Evolutionary conservation across 331 rosid genomes (phyloP), one percentile per base, ranked within the genome.

Genomic region (Rhamnella rubrinervis): DNA sequence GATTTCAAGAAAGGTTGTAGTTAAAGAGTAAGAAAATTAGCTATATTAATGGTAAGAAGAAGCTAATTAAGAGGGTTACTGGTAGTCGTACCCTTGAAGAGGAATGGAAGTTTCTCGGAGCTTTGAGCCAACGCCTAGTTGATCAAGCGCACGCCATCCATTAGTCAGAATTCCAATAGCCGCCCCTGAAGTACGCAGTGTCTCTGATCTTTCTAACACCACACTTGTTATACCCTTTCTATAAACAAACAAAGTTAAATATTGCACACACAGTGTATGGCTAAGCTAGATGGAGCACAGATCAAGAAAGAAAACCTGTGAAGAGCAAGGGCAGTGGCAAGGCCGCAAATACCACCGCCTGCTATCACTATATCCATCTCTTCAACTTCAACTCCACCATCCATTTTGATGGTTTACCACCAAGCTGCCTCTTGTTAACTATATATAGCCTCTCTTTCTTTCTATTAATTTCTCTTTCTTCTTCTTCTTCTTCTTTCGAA

Each of bases 131-230:
- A 88, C 61, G 17, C 87, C 91, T 56, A 88, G 87, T 31, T 82
- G 83, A 68, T 84, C 83, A 68, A 85, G 91, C 7, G 85, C 89
- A 47, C 77, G 70, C 95, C 95, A 88, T 0, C 89, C 95, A 68
- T 88, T 88, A 16, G 80, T 67, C 44, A 78, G 72, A 17, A 88
- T 75, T 13, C 72, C 76, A 16, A 88, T 76, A 40, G 89, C 89
- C 21, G 78, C 87, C 28, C 89, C 91, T 2, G 75, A 76, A 0
- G 81, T 80, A 59, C 87, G 67, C 74, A 86, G 55, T 16, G 40
- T 21, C 17, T 82, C 78, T 26, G 86, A 85, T 68, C 65, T 84
- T 72, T 84, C 95, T 10, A 86, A 56, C 23, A 88, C 87, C 78
- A 86, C 73, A 74, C 84, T 86, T 63, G 17, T 60, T 3, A 86